Evolutionary conservation across 2,329 filamentous ascomycete genomes (phyloP), one percentile per base, ranked within the genome.

Genomic region (Clonostachys rosea): DNA sequence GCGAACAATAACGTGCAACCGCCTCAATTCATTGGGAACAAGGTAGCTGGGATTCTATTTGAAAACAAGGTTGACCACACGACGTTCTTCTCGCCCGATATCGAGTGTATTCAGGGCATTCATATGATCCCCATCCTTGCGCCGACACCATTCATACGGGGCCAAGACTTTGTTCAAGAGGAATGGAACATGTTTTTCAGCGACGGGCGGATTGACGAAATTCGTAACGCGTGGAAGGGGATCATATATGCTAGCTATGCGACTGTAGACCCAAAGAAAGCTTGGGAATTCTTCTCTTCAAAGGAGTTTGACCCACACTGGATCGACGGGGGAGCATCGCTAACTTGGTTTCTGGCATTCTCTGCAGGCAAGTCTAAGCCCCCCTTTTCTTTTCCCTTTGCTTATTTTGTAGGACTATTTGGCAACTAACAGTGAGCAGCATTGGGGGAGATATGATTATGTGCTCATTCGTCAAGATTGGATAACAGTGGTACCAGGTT

Each of bases 21-120:
- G 0, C 56, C 75, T 1, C 71, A 84, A n/a, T 96, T 95, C 61
- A 83, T 89, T 52, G 79, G 73, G 40, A 97, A 97, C 74, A 91
- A 87, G 66, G 81, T 77, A 36, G 74, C 76, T 3, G 81, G 81
- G 6, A 85, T 85, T 53, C 63, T 95, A 9, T 97, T 96, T 59
- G 92, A 97, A 68, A 96, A 96, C 73, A 97, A 97, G 69, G 79
- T 91, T 46, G 89, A 97, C 63, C 90, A 96, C 66, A 86, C 87
- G 5, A 96, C 92, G 1, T 96, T 90, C 68, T 96, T 96, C 59
- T 89, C 89, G 42, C 64, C 71, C 44, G 81, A 84, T 48, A 76
- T 81, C 12, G 86, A 92, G 65, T 89, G 82, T 56, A 79, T 95
- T 50, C 70, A 81, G 58, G 87, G 87, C 49, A 91, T 92, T 56